phyloP scores from a whole-genome alignment of 2,329 filamentous ascomycete species.

The Fusarium humuli region DNA sequence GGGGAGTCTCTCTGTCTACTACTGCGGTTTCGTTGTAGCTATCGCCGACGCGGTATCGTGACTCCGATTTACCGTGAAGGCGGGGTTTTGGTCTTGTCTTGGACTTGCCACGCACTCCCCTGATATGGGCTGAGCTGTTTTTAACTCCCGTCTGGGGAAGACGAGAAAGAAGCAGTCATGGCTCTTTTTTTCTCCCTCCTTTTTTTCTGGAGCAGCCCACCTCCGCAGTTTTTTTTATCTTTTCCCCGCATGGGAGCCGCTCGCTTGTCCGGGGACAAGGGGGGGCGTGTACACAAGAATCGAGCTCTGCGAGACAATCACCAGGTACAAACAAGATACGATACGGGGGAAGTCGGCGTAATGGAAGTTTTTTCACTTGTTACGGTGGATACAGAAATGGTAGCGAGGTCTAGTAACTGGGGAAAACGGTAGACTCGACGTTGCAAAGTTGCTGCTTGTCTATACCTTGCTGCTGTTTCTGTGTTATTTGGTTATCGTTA shows the following conservation, averaged over 20 bases:
- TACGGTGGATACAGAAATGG: conserved; percentile 27
- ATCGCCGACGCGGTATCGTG: conserved; percentile 27
- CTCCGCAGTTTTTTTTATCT: conserved; percentile 36
- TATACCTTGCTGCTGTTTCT: neutral
- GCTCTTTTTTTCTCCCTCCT: conserved; percentile 5
- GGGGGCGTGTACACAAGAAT: conserved; percentile 26
- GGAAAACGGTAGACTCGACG: conserved; percentile 4
- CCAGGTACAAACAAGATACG: conserved; percentile 4
- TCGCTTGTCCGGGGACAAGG: conserved; percentile 33
- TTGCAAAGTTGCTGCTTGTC: conserved; percentile 1
- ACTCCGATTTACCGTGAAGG: conserved; percentile 34
- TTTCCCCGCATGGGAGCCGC: conserved; percentile 43
- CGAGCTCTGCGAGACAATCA: neutral
- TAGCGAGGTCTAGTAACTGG: conserved; percentile 8
- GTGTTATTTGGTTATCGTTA: conserved; percentile 13
- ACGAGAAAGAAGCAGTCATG: conserved; percentile 4
- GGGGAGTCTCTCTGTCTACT: conserved; percentile 5
- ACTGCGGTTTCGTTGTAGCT: conserved; percentile 12
- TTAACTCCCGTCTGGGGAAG: conserved; percentile 30
- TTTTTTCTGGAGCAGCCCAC: conserved; percentile 30
- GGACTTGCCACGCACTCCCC: conserved; percentile 8
- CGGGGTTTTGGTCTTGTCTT: conserved; percentile 1
- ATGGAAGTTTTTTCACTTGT: conserved; percentile 24
- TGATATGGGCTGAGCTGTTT: neutral
- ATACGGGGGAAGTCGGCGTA: conserved; percentile 32